A percentile compares a stretch with the other conserved stretches of the same genome.
Conservation (phyloP, 2,329 filamentous ascomycete genomes). For the Xylariaceae sp. region DNA sequence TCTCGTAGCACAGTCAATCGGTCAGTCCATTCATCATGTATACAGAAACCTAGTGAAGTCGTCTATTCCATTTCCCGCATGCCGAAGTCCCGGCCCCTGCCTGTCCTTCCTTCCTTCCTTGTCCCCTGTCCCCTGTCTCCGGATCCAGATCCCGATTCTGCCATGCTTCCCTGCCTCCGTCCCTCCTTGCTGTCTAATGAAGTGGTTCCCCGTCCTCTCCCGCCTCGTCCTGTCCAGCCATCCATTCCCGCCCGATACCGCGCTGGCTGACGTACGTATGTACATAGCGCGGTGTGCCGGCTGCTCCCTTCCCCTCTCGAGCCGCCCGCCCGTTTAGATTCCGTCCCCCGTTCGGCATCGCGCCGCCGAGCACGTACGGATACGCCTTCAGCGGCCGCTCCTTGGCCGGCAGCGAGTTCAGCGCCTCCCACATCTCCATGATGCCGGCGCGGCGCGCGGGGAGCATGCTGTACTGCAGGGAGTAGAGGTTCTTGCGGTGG, state of each 20-base stretch:
- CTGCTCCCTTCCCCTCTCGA: no score
- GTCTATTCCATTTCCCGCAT: no score
- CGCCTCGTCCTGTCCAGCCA: background rate
- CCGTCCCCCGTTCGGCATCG: slow-evolving; percentile 28
- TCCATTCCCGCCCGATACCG: slow-evolving; percentile 27
- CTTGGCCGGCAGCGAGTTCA: slow-evolving; percentile 56
- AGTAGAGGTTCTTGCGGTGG: slow-evolving; percentile 91
- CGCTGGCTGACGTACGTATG: no score
- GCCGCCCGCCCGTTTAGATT: no score
- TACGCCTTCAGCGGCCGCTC: slow-evolving; percentile 44
- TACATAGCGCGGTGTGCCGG: no score
- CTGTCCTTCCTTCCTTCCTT: no score
- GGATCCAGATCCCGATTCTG: no score
- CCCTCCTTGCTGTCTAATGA: slow-evolving; percentile 4
- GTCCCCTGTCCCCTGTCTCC: no score
- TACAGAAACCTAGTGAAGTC: slow-evolving; percentile 8
- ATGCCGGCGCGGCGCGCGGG: slow-evolving; percentile 80
- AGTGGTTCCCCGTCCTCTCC: background rate
- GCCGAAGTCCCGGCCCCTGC: no score
- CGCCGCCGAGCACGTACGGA: slow-evolving; percentile 9
- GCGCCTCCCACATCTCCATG: slow-evolving; percentile 79
- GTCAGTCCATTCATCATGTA: slow-evolving; percentile 6
- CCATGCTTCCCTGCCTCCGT: no score
- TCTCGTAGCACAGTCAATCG: no score
- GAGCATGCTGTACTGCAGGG: slow-evolving; percentile 96